A percentile compares a stretch with the other conserved stretches of the same genome.
These are phyloP conservation scores for Fusarium irregulare DNA, from an alignment of 2,329 filamentous ascomycete genomes.

Conservation along the genomic window DNA sequence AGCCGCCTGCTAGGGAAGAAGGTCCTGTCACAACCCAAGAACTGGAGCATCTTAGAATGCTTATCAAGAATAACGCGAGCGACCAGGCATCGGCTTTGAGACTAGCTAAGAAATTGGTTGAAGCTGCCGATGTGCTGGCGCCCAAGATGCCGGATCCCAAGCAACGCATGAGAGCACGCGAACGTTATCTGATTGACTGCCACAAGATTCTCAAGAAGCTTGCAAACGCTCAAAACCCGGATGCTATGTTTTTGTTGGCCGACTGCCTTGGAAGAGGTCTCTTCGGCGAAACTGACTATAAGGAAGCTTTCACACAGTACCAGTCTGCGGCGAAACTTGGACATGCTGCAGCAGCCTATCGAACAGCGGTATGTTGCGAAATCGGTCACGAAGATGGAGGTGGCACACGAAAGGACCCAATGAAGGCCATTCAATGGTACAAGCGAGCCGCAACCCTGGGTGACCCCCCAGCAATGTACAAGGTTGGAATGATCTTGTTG, in stretches of 20 bases:
- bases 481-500: conserved; percentile 94
- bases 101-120: conserved; percentile 85
- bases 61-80: conserved; percentile 75
- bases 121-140: conserved; percentile 83
- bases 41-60: conserved; percentile 77
- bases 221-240: conserved; percentile 75
- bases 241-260: conserved; percentile 94
- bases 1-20: conserved; percentile 48
- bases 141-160: conserved; percentile 73
- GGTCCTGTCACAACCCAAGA: conserved; percentile 78
- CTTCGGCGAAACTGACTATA: conserved; percentile 84
- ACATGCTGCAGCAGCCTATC: conserved; percentile 88
- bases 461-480: conserved; percentile 96
- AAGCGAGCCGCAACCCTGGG: conserved; percentile 90
- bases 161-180: conserved; percentile 78
- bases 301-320: conserved; percentile 93
- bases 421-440: conserved; percentile 99
- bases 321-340: conserved; percentile 92
- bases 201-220: conserved; percentile 94
- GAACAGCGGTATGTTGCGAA: conserved; percentile 96
- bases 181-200: conserved; percentile 86
- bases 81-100: conserved; percentile 78
- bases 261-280: conserved; percentile 87
- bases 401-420: conserved; percentile 87
- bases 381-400: conserved; percentile 95